phyloP scores from a whole-genome alignment of 306 rosid genomes.

The Rosa lucieae region DNA sequence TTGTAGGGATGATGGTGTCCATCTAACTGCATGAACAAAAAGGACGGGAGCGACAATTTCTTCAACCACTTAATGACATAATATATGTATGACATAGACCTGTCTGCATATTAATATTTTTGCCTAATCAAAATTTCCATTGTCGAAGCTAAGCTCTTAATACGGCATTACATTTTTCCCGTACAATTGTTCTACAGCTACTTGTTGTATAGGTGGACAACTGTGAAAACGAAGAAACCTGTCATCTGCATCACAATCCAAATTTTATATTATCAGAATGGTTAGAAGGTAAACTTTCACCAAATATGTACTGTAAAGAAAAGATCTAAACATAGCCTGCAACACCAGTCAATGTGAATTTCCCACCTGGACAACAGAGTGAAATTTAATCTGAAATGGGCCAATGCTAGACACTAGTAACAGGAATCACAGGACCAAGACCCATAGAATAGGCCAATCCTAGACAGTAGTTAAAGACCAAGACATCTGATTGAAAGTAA shows the following conservation, averaged over 20 bases:
- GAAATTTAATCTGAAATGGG: background rate
- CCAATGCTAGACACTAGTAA: background rate
- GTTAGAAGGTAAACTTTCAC: background rate
- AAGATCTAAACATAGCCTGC: background rate
- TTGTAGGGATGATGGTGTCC: background rate
- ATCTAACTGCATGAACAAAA: background rate
- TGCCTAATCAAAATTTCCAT: conserved; percentile 53
- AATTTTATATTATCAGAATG: background rate
- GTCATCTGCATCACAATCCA: conserved; percentile 74
- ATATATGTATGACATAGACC: conserved; percentile 22
- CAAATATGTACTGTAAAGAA: background rate
- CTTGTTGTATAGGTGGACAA: conserved; percentile 80
- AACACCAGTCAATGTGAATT: background rate
- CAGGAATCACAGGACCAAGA: background rate
- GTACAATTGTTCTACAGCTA: conserved; percentile 39
- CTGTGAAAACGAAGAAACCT: conserved; percentile 82
- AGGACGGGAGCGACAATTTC: background rate
- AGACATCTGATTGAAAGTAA: background rate
- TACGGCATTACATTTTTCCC: conserved; percentile 11
- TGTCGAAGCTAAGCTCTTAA: conserved; percentile 23
- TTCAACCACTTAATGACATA: background rate
- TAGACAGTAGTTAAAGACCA: background rate
- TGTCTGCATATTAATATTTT: conserved; percentile 16
- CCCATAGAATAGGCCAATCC: background rate
- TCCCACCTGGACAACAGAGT: background rate